Base-by-base conservation (phyloP, 1,284 basidiomycete genomes). In the Cryptococcus neoformans region DNA sequence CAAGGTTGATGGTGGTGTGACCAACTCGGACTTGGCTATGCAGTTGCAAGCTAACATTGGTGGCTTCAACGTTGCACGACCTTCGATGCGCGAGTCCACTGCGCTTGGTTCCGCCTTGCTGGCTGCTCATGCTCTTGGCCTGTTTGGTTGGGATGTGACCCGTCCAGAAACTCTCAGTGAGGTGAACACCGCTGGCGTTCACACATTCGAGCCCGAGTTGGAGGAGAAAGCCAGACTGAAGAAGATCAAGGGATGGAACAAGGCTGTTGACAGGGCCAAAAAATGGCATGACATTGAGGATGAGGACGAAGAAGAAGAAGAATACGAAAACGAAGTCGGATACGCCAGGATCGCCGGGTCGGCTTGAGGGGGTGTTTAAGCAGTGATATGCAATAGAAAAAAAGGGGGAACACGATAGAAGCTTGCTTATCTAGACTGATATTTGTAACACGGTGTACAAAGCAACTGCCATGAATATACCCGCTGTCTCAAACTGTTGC, bases 11-110 rank as follows among this genome's bases (percentile, higher is more conserved):
- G 93, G 93, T 44, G 92, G 92, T 17, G 92, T 95, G 84, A 95
- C 92, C 38, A 95, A 94, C 69, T 75, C 73, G 21, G 75, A 70
- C 55, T 78, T 89, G 16, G 88, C 87, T 58, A 97, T 98, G 92
- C 85, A 88, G 73, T 82, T 98, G 53, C 85, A 98, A 67, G 92
- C 95, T 2, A 90, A 98, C 72, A 82, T 97, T 49, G 89, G 93
- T 34, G 95, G 94, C 10, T 94, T 97, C 78, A 85, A 85, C 21
- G 91, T 99, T 56, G 81, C 94, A 60, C 82, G 95, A 54, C 94
- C 95, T 12, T 87, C 92, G 70, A 99, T 99, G 95, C 82, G 94
- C 74, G 95, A 99, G 75, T 93, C 91, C 8, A 99, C 95, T 6
- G 95, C 96, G 5, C 81, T 99, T 42, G 95, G 95, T n/a, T 92